phyloP scores from a whole-genome alignment of 1,284 basidiomycete species.

The Papiliotrema laurentii region DNA sequence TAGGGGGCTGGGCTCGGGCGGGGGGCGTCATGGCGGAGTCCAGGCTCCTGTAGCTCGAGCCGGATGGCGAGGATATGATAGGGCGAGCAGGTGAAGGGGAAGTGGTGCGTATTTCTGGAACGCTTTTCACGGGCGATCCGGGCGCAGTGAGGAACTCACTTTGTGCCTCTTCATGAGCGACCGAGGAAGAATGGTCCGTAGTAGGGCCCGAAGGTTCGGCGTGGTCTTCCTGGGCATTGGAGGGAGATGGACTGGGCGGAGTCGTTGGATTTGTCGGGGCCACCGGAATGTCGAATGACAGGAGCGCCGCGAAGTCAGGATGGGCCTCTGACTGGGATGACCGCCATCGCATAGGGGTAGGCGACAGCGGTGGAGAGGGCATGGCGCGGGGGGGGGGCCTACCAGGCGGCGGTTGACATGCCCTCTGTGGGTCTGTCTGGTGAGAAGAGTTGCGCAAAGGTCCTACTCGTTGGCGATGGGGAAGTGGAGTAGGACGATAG shows the following conservation, averaged over 20 bases:
- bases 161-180: slow-evolving; percentile 16
- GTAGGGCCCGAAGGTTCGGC: too few relatives aligned
- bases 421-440: too few relatives aligned
- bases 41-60: slow-evolving; percentile 3
- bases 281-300: slow-evolving; percentile 10
- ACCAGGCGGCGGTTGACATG: too few relatives aligned
- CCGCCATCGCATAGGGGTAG: slow-evolving; percentile 35
- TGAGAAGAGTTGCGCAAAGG: too few relatives aligned
- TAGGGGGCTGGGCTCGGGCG: slow-evolving; percentile 10
- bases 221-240: slow-evolving; percentile 1
- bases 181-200: slow-evolving; percentile 3
- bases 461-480: too few relatives aligned
- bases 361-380: slow-evolving; percentile 37
- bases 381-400: too few relatives aligned
- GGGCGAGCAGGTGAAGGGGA: slow-evolving; percentile 31
- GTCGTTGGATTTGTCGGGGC: neutral
- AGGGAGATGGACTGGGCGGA: neutral
- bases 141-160: slow-evolving; percentile 17
- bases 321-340: slow-evolving; percentile 19
- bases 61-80: neutral
- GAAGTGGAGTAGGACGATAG: too few relatives aligned
- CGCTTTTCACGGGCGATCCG: slow-evolving; percentile 3
- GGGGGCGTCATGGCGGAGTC: slow-evolving; percentile 18
- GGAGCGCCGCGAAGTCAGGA: slow-evolving; percentile 26
- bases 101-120: slow-evolving; percentile 31